Conservation (phyloP, 305 asterid genomes). For the Andrographis paniculata region DNA sequence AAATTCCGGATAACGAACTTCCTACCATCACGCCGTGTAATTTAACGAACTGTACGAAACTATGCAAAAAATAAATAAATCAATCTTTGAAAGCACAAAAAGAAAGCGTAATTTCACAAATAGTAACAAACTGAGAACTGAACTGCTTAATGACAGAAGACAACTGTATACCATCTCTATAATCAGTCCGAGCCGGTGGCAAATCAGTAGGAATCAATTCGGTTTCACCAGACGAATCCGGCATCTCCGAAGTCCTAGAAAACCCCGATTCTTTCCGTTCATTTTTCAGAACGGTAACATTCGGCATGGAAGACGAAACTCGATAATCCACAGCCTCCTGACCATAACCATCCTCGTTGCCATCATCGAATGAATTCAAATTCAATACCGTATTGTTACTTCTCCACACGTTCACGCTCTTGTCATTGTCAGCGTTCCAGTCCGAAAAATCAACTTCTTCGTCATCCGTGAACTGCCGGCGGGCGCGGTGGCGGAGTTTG, state of each 20-base stretch:
- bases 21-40: no score
- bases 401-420: slow-evolving; percentile 25
- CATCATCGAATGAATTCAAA: slow-evolving; percentile 22
- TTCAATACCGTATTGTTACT: slow-evolving; percentile 18
- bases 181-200: slow-evolving; percentile 39
- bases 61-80: no score
- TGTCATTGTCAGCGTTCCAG: slow-evolving; percentile 19
- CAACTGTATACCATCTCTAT: slow-evolving; percentile 37
- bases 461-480: slow-evolving; percentile 24
- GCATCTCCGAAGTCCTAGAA: slow-evolving; percentile 11
- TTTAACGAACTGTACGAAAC: no score
- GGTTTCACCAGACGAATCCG: slow-evolving; percentile 25
- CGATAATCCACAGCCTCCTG: slow-evolving; percentile 26
- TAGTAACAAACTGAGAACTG: neutral
- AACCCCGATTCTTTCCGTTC: slow-evolving; percentile 28
- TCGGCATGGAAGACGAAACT: slow-evolving; percentile 57
- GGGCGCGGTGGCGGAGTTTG: slow-evolving; percentile 48
- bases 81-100: no score
- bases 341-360: slow-evolving; percentile 18
- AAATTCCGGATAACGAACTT: no score
- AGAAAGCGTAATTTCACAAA: no score
- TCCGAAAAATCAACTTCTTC: slow-evolving; percentile 26
- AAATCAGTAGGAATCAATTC: slow-evolving; percentile 41
- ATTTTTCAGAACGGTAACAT: slow-evolving; percentile 26
- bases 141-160: slow-evolving; percentile 11